phyloP scores from a whole-genome alignment of 192 early-diverging fungal species.

The Coemansia sp. region DNA sequence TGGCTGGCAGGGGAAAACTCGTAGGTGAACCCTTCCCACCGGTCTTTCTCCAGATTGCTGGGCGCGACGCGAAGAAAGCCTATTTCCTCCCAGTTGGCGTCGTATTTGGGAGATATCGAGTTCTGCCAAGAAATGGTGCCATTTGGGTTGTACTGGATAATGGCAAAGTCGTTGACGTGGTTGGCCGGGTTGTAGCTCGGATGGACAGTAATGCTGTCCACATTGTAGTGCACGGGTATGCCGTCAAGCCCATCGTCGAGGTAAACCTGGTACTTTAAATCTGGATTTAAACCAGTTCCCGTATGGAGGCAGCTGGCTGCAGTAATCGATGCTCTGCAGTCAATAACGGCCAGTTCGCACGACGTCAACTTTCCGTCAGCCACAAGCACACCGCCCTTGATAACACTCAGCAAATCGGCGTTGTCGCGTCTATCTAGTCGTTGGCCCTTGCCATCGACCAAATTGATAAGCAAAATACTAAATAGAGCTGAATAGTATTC shows the following conservation, averaged over 20 bases:
- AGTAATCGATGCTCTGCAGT: not conserved
- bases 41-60: not conserved
- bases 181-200: slow-evolving; percentile 5
- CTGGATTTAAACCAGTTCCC: not conserved
- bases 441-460: too few relatives aligned
- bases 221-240: slow-evolving; percentile 5
- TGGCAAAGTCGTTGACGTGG: slow-evolving; percentile 8
- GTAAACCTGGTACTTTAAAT: slow-evolving; percentile 12
- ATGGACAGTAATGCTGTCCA: slow-evolving; percentile 4
- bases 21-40: not conserved
- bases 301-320: slow-evolving; percentile 3
- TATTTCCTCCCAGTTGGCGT: not conserved
- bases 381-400: slow-evolving; percentile 1
- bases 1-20: not conserved
- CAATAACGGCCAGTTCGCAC: slow-evolving; percentile 14
- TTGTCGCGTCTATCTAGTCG: too few relatives aligned
- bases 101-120: not conserved
- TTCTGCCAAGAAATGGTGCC: not conserved
- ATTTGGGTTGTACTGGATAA: slow-evolving; percentile 4
- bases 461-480: too few relatives aligned
- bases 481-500: too few relatives aligned
- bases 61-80: not conserved
- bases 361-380: slow-evolving; percentile 9
- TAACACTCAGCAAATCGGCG: not conserved
- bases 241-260: slow-evolving; percentile 9